These are phyloP conservation scores for Crataegus laevigata DNA, from an alignment of 306 rosid species.

Conservation along the genomic window DNA sequence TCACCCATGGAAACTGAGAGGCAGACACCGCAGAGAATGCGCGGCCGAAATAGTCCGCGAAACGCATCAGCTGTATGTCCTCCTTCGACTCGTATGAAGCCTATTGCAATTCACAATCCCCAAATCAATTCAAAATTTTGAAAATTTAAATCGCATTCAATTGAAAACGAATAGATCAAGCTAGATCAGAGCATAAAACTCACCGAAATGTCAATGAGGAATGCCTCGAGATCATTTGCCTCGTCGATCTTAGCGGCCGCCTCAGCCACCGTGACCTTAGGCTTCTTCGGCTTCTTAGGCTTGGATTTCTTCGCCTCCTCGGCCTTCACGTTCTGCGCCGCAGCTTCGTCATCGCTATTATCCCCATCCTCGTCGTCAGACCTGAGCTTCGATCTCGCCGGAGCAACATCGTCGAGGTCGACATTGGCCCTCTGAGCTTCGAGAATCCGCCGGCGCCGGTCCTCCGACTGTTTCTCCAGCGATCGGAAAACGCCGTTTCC, in stretches of 20 bases:
- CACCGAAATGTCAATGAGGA: slow-evolving; percentile 60
- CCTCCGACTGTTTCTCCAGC: slow-evolving; percentile 77
- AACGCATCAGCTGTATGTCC: slow-evolving; percentile 72
- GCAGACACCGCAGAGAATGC: slow-evolving; percentile 71
- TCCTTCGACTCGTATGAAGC: slow-evolving; percentile 53
- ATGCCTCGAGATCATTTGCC: slow-evolving; percentile 47
- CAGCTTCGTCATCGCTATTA: slow-evolving; percentile 38
- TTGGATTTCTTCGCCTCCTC: slow-evolving; percentile 73
- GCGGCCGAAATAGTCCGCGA: slow-evolving; percentile 81
- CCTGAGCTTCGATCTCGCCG: slow-evolving; percentile 57
- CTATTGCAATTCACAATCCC: slow-evolving; percentile 20
- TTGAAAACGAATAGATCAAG: slow-evolving; percentile 34
- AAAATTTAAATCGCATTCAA: slow-evolving; percentile 1
- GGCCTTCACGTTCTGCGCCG: slow-evolving; percentile 42
- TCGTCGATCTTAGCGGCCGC: slow-evolving; percentile 81
- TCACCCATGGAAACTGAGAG: slow-evolving; percentile 94
- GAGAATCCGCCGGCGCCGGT: slow-evolving; percentile 56
- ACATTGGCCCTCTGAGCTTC: slow-evolving; percentile 48
- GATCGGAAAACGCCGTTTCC: slow-evolving; percentile 60
- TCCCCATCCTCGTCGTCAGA: slow-evolving; percentile 45
- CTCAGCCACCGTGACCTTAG: slow-evolving; percentile 78
- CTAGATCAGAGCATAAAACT: slow-evolving; percentile 24
- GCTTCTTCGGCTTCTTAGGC: slow-evolving; percentile 79
- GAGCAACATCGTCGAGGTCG: slow-evolving; percentile 22
- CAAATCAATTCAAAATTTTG: not conserved